A percentile compares a stretch with the other conserved stretches of the same genome.
phyloP scores from a whole-genome alignment of 164 flowering plant species.

The Litsea cubeba region DNA sequence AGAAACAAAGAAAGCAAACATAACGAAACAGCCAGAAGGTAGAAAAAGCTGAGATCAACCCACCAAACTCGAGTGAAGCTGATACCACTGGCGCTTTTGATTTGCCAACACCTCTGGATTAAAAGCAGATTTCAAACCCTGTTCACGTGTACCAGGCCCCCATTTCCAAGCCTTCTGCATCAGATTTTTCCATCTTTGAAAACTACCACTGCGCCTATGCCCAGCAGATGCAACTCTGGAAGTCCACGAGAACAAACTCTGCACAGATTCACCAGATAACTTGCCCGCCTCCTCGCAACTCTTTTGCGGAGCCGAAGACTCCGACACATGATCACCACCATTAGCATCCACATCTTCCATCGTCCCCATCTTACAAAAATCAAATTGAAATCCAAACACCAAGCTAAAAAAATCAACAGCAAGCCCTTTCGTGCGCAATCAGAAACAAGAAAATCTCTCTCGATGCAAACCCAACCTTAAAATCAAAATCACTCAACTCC shows the following conservation, averaged over 20 bases:
- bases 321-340: background rate
- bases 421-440: background rate
- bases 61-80: constrained; percentile 68
- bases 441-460: background rate
- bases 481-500: background rate
- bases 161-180: constrained; percentile 77
- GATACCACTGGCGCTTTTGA: constrained; percentile 97
- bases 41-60: constrained; percentile 8
- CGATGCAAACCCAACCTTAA: no score
- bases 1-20: background rate
- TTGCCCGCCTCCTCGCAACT: background rate
- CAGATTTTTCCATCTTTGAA: constrained; percentile 61
- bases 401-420: background rate
- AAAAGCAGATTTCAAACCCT: constrained; percentile 30
- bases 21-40: background rate
- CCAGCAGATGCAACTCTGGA: background rate
- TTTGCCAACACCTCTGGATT: constrained; percentile 88
- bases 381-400: background rate
- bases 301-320: background rate
- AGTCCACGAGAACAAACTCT: background rate
- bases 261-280: background rate
- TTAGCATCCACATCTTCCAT: constrained; percentile 3
- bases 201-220: constrained; percentile 34
- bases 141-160: constrained; percentile 29
- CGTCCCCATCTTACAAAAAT: background rate